phyloP scores from a whole-genome alignment of 331 rosid genomes.

The Dryas integrifolia region DNA sequence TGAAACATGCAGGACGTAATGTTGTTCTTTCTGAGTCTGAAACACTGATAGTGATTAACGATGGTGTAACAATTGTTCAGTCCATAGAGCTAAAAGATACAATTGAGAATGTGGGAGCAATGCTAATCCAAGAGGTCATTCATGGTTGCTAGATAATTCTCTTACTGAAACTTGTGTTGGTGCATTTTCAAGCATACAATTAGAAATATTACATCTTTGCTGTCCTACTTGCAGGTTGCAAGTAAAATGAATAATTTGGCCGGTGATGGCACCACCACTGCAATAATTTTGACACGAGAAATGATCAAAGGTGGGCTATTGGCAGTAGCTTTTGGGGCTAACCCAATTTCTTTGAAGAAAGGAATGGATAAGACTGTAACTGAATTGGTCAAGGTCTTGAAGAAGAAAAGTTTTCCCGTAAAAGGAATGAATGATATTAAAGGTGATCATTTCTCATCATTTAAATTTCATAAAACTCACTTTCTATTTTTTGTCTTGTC shows the following conservation, averaged over 20 bases:
- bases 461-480: conserved; percentile 3
- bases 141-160: conserved; percentile 49
- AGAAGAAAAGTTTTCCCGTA: conserved; percentile 73
- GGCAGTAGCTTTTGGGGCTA: conserved; percentile 88
- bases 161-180: conserved; percentile 24
- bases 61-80: conserved; percentile 86
- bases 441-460: conserved; percentile 47
- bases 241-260: conserved; percentile 86
- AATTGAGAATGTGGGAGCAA: conserved; percentile 86
- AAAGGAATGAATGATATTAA: conserved; percentile 80
- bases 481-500: not conserved
- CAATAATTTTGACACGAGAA: conserved; percentile 83
- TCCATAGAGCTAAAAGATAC: conserved; percentile 83
- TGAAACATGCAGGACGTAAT: conserved; percentile 70
- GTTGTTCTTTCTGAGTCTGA: conserved; percentile 81
- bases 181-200: conserved; percentile 16
- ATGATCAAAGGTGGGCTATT: conserved; percentile 70
- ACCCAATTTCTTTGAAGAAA: conserved; percentile 81
- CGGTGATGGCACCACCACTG: conserved; percentile 97
- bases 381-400: conserved; percentile 63
- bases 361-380: conserved; percentile 86
- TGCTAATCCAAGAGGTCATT: conserved; percentile 94
- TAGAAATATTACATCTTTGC: conserved; percentile 21
- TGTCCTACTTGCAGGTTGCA: conserved; percentile 70
- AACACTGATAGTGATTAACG: conserved; percentile 68